These are phyloP conservation scores for Amanita phalloides DNA, from an alignment of 768 basidiomycete species.

Conservation along the genomic window DNA sequence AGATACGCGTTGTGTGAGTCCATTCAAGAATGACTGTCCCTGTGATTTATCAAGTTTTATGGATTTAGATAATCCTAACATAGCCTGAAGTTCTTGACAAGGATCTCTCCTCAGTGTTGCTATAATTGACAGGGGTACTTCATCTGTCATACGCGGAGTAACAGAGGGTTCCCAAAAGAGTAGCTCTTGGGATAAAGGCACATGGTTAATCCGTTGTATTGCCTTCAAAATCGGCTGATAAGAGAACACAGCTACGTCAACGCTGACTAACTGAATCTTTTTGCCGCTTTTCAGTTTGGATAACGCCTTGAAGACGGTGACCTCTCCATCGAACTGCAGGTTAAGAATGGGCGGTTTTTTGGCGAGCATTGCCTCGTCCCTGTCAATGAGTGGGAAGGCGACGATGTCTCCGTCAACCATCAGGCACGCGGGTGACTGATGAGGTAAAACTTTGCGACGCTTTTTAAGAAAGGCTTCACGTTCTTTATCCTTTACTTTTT, in stretches of 20 bases:
- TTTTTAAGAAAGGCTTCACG: slow-evolving; percentile 28
- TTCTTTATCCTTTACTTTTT: slow-evolving; percentile 15
- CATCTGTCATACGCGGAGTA: slow-evolving; percentile 4
- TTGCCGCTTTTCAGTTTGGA: slow-evolving; percentile 23
- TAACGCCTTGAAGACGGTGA: slow-evolving; percentile 27
- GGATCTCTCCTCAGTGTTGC: slow-evolving; percentile 21
- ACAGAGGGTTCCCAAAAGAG: slow-evolving; percentile 36
- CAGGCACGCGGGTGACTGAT: slow-evolving; percentile 46
- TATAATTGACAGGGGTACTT: slow-evolving; percentile 9
- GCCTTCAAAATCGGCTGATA: slow-evolving; percentile 53
- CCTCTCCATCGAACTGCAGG: slow-evolving; percentile 38
- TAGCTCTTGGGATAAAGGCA: slow-evolving; percentile 42
- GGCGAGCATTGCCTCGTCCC: slow-evolving; percentile 42
- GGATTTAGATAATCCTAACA: slow-evolving; percentile 25
- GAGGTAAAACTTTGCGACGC: slow-evolving; percentile 32
- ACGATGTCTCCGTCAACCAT: slow-evolving; percentile 35
- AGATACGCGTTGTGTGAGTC: slow-evolving; percentile 45
- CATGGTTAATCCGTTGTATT: slow-evolving; percentile 31
- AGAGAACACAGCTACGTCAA: slow-evolving; percentile 51
- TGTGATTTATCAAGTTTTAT: slow-evolving; percentile 46
- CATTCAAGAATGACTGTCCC: slow-evolving; percentile 32
- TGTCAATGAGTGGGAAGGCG: slow-evolving; percentile 40
- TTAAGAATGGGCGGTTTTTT: slow-evolving; percentile 38
- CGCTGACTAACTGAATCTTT: slow-evolving; percentile 37
- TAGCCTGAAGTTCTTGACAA: slow-evolving; percentile 24